Percentiles rank a stretch among this genome's conserved stretches.
Conservation (phyloP, 1,139 yeast genomes). For the Kodamaea fungicola region DNA sequence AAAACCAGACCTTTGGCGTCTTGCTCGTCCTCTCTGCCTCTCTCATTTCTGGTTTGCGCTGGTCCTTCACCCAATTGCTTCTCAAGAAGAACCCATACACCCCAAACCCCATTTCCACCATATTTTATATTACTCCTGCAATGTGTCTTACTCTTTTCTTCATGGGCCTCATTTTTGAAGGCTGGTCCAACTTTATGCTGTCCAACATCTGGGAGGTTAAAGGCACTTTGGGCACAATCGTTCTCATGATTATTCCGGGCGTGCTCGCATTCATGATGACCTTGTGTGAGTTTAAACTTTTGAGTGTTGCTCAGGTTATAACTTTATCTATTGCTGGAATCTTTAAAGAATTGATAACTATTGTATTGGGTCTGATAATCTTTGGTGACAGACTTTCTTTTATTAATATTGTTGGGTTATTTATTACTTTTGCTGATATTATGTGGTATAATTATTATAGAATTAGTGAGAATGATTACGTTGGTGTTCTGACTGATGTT, state of each 20-base stretch:
- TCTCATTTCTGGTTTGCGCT: slow-evolving; percentile 81
- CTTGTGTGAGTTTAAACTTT: slow-evolving; percentile 76
- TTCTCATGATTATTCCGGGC: slow-evolving; percentile 75
- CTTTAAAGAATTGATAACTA: slow-evolving; percentile 85
- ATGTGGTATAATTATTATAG: slow-evolving; percentile 76
- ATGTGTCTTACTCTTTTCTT: slow-evolving; percentile 64
- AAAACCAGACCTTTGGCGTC: slow-evolving; percentile 50
- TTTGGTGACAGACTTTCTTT: slow-evolving; percentile 71
- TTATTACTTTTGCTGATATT: slow-evolving; percentile 74
- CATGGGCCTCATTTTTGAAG: slow-evolving; percentile 66
- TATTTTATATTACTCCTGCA: slow-evolving; percentile 78
- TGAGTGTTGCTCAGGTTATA: slow-evolving; percentile 78
- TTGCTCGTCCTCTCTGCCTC: slow-evolving; percentile 73
- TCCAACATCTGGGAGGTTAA: slow-evolving; percentile 62
- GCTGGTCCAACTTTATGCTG: slow-evolving; percentile 47
- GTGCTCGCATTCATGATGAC: slow-evolving; percentile 87
- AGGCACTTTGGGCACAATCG: slow-evolving; percentile 53
- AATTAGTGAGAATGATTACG: slow-evolving; percentile 22
- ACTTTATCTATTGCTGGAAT: slow-evolving; percentile 91
- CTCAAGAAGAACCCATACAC: slow-evolving; percentile 59
- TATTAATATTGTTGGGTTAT: slow-evolving; percentile 72
- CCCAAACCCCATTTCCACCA: slow-evolving; percentile 76
- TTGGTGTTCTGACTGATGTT: slow-evolving; percentile 1
- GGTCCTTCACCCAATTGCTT: slow-evolving; percentile 90
- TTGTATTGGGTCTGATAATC: slow-evolving; percentile 62